These are phyloP conservation scores for Sugiyamaella novakii DNA, from an alignment of 1,139 yeast species.

Conservation along the genomic window DNA sequence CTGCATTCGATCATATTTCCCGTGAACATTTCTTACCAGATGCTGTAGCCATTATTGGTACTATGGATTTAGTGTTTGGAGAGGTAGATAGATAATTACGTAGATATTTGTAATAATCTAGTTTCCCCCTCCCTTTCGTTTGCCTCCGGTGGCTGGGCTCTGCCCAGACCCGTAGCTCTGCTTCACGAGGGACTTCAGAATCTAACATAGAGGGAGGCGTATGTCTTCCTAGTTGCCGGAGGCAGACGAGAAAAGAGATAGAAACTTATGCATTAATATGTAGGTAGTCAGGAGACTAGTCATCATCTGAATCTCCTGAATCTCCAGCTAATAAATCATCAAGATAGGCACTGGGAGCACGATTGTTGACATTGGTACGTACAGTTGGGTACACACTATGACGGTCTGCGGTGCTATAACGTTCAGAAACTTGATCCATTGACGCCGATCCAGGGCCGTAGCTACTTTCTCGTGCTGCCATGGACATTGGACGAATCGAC, in stretches of 20 bases:
- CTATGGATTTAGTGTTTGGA: conserved; percentile 93
- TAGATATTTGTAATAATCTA: conserved; percentile 6
- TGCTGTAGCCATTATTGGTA: conserved; percentile 92
- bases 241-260: not conserved
- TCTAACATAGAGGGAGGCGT: not conserved
- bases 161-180: not conserved
- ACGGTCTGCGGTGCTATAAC: conserved; percentile 12
- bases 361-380: conserved; percentile 23
- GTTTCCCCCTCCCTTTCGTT: not conserved
- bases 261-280: conserved; percentile 12
- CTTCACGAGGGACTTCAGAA: not conserved
- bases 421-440: conserved; percentile 19
- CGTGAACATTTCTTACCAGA: conserved; percentile 89
- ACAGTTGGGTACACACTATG: conserved; percentile 5
- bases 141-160: conserved; percentile 9
- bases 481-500: conserved; percentile 29
- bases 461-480: conserved; percentile 26
- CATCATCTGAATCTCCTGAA: too few relatives aligned
- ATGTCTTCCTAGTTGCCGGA: too few relatives aligned
- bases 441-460: conserved; percentile 20
- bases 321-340: conserved; percentile 42
- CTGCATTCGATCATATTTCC: conserved; percentile 82
- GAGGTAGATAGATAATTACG: conserved; percentile 76
- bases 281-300: not conserved
- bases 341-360: conserved; percentile 46